Percentiles rank a stretch among this genome's conserved stretches.
phyloP scores from a whole-genome alignment of 768 basidiomycete genomes.

The Leucosporidium scottii region DNA sequence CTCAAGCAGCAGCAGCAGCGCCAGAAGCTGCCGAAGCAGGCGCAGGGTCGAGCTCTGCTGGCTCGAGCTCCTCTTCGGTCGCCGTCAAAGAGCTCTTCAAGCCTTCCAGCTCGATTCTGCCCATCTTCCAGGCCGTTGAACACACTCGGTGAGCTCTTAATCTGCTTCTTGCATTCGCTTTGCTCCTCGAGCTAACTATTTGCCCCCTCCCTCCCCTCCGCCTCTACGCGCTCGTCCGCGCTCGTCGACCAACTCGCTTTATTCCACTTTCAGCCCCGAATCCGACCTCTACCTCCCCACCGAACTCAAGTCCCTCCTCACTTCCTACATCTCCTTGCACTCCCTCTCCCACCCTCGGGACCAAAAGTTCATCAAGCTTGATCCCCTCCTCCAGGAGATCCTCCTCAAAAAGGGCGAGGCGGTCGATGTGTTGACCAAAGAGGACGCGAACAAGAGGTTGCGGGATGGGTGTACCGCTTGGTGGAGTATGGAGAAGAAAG shows the following conservation, averaged over 20 bases:
- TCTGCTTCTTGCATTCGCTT: background rate
- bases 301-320: conserved; percentile 13
- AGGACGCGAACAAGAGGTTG: conserved; percentile 9
- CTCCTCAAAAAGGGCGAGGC: conserved; percentile 18
- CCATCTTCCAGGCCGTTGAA: background rate
- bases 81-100: conserved; percentile 22
- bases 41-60: no score
- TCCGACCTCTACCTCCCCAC: conserved; percentile 15
- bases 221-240: background rate
- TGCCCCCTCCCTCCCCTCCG: no score
- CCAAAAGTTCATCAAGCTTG: conserved; percentile 15
- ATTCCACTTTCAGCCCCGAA: background rate
- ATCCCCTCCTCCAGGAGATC: conserved; percentile 1
- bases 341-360: conserved; percentile 17
- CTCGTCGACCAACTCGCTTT: background rate
- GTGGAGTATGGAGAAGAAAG: conserved; percentile 1
- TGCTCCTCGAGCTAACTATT: no score
- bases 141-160: background rate
- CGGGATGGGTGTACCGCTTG: conserved; percentile 7
- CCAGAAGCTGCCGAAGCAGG: background rate
- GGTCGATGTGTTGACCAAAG: conserved; percentile 8
- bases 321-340: conserved; percentile 1
- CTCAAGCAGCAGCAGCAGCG: background rate
- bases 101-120: background rate
- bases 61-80: background rate